A percentile compares a stretch with the other conserved stretches of the same genome.
These are phyloP conservation scores for Venturia nashicola DNA, from an alignment of 2,329 filamentous ascomycete genomes.

Conservation along the genomic window DNA sequence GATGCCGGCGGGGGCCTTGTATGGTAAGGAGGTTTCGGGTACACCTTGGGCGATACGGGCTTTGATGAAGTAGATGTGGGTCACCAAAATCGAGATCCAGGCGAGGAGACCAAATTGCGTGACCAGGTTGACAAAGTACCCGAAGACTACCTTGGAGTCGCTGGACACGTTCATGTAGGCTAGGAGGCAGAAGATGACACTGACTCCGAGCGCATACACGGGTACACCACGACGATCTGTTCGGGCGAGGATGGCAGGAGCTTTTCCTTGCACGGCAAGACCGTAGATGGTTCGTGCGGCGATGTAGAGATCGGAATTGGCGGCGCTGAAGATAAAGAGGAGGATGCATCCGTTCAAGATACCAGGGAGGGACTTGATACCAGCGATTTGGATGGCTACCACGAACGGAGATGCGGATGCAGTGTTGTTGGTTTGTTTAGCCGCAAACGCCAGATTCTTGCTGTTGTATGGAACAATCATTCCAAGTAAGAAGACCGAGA, in stretches of 20 bases:
- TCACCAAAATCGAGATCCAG: constrained; percentile 37
- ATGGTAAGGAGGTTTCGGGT: constrained; percentile 33
- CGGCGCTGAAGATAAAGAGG: constrained; percentile 63
- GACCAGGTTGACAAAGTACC: constrained; percentile 36
- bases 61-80: constrained; percentile 36
- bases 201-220: constrained; percentile 49
- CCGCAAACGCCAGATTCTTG: constrained; percentile 45
- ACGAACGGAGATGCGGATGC: constrained; percentile 63
- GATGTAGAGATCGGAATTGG: constrained; percentile 68
- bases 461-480: constrained; percentile 67
- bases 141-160: constrained; percentile 30
- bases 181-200: constrained; percentile 49
- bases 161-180: constrained; percentile 45
- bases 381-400: constrained; percentile 53
- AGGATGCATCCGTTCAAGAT: constrained; percentile 65
- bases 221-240: constrained; percentile 64
- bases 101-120: constrained; percentile 29
- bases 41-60: constrained; percentile 34
- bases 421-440: constrained; percentile 32
- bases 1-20: constrained; percentile 59
- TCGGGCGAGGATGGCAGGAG: constrained; percentile 57
- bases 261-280: constrained; percentile 58
- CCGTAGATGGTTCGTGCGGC: constrained; percentile 62
- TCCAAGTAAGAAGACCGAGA: constrained; percentile 62
- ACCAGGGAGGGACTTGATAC: constrained; percentile 49